Conservation (phyloP, 208 protist genomes). For the Phytomonas sp. region DNA sequence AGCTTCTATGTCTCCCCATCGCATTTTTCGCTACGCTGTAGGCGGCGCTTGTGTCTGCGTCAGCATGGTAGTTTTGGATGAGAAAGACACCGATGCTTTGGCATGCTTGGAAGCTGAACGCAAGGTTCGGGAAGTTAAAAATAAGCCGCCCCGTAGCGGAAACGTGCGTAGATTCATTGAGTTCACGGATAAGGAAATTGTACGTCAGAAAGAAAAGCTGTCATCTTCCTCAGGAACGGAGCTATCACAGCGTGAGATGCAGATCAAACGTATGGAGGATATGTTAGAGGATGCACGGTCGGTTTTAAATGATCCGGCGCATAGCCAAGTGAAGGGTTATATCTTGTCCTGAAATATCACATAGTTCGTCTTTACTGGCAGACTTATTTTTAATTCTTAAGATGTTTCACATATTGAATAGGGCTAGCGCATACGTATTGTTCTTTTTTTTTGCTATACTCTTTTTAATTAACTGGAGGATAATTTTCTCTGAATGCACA, state of each 20-base stretch:
- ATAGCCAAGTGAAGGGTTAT: constrained; percentile 53
- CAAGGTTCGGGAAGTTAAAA: constrained; percentile 74
- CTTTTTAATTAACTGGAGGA: background rate
- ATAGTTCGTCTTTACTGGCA: background rate
- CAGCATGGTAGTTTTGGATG: constrained; percentile 27
- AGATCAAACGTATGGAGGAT: constrained; percentile 52
- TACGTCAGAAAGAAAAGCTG: constrained; percentile 59
- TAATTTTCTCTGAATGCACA: background rate
- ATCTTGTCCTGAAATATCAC: constrained; percentile 7
- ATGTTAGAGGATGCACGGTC: constrained; percentile 62
- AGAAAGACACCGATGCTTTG: constrained; percentile 25
- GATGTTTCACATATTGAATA: constrained; percentile 1
- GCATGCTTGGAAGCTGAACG: constrained; percentile 44
- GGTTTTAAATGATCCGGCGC: constrained; percentile 45
- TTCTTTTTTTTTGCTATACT: constrained; percentile 7
- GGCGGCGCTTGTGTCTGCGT: constrained; percentile 60
- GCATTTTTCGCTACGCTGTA: constrained; percentile 67
- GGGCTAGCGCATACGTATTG: background rate
- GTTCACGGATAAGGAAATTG: constrained; percentile 62
- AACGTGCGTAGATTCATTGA: constrained; percentile 68
- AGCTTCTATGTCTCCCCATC: constrained; percentile 32
- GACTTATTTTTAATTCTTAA: constrained; percentile 4
- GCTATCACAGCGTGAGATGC: constrained; percentile 35
- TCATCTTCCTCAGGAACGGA: constrained; percentile 21
- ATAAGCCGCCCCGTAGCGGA: constrained; percentile 61